Percentiles rank a stretch among this genome's conserved stretches.
These are phyloP conservation scores for Vaccinium myrtillus DNA, from an alignment of 148 eudicot species.

Conservation along the genomic window DNA sequence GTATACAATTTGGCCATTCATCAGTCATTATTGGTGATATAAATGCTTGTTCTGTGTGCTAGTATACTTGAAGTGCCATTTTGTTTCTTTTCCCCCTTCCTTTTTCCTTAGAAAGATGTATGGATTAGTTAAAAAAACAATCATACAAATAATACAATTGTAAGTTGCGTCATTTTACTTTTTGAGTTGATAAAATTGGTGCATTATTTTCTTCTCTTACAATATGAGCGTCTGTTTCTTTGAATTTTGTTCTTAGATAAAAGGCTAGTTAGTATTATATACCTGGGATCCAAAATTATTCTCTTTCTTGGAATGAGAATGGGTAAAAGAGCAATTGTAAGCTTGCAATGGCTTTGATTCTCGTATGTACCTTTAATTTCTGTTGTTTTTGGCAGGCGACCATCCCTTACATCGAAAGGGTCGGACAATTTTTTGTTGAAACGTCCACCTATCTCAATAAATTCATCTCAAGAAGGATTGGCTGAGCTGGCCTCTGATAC, in stretches of 20 bases:
- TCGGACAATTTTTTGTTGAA: conserved; percentile 67
- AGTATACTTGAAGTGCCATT: neutral
- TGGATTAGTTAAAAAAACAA: neutral
- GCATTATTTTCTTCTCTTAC: neutral
- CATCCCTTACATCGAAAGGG: conserved; percentile 48
- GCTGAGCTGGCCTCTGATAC: conserved; percentile 54
- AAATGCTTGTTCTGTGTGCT: neutral
- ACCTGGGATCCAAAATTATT: neutral
- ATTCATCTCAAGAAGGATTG: conserved; percentile 61
- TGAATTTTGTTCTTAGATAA: neutral
- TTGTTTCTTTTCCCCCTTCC: neutral
- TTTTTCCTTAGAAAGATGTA: neutral
- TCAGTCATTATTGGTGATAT: neutral
- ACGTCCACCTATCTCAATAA: conserved; percentile 61
- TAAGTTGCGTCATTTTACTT: neutral
- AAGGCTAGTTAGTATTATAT: neutral
- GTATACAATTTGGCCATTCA: neutral
- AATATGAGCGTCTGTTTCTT: neutral
- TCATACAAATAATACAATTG: too few relatives aligned
- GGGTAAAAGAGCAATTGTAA: neutral
- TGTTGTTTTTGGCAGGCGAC: conserved; percentile 36
- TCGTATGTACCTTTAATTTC: neutral
- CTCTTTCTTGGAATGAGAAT: neutral
- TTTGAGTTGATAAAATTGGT: neutral
- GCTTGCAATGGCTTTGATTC: neutral